Conservation (phyloP, 2,329 filamentous ascomycete genomes). For the Fusarium acutatum region DNA sequence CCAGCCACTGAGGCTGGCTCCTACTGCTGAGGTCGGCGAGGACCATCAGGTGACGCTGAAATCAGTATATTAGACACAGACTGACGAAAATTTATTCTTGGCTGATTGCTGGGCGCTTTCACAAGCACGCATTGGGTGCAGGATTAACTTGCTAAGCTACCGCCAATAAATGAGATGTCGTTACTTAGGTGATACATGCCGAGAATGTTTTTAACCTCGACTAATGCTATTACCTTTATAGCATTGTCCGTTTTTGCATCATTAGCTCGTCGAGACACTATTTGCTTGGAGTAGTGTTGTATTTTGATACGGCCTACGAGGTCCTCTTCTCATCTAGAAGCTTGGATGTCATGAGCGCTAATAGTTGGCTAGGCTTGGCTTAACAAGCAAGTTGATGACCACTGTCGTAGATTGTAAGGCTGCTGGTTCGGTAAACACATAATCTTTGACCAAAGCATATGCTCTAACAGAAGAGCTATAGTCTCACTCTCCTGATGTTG, state of each 20-base stretch:
- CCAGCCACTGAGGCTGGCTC: not conserved
- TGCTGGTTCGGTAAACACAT: not conserved
- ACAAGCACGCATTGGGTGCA: not conserved
- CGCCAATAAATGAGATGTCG: not conserved
- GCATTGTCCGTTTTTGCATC: fast-evolving
- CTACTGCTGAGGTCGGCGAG: not conserved
- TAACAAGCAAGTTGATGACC: not conserved
- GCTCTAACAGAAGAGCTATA: not conserved
- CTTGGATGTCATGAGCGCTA: too few species aligned
- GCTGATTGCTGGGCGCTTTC: not conserved
- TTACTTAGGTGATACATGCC: not conserved
- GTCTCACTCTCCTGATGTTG: not conserved
- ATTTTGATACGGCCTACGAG: too few species aligned
- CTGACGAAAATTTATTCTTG: fast-evolving
- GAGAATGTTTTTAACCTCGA: fast-evolving
- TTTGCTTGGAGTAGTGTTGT: too few species aligned
- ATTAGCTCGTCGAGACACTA: too few species aligned
- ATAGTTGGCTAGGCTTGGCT: not conserved
- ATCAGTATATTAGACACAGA: not conserved
- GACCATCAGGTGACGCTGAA: fast-evolving
- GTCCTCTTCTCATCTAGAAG: too few species aligned
- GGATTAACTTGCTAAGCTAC: not conserved
- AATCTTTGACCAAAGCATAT: not conserved
- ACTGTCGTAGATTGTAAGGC: not conserved
- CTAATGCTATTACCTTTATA: too few species aligned